Evolutionary conservation across 169 alveolate species (phyloP).

Genomic region (Plasmodium coatneyi): DNA sequence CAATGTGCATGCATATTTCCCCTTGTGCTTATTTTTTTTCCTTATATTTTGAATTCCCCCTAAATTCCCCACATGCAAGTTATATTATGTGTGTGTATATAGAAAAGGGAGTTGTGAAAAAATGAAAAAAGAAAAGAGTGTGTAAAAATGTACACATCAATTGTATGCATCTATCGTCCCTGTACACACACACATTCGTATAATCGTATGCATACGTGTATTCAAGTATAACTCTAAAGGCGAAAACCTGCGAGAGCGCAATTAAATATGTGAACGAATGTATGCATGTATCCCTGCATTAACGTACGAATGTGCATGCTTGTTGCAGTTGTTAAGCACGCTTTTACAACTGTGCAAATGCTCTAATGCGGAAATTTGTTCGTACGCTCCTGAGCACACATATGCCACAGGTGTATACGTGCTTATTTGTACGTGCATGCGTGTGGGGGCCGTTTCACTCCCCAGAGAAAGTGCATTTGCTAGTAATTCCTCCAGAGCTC

Average conservation of each 20-base stretch:
- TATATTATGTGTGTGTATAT: not conserved
- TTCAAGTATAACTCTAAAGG: not conserved
- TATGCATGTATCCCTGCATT: not conserved
- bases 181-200: not conserved
- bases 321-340: not conserved
- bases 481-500: not conserved
- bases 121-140: not conserved
- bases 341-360: not conserved
- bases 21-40: not conserved
- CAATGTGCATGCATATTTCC: not conserved
- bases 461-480: not conserved
- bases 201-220: not conserved
- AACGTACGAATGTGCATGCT: not conserved
- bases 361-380: not conserved
- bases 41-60: not conserved
- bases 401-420: not conserved
- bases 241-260: not conserved
- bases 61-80: not conserved
- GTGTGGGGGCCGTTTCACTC: not conserved
- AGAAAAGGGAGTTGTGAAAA: not conserved
- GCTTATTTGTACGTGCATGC: not conserved
- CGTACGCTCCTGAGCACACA: not conserved
- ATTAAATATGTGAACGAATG: not conserved
- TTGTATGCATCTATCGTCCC: not conserved
- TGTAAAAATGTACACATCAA: not conserved